Evolutionary conservation across 192 early-diverging fungal species (phyloP).

Genomic region (Coemansia sp.): DNA sequence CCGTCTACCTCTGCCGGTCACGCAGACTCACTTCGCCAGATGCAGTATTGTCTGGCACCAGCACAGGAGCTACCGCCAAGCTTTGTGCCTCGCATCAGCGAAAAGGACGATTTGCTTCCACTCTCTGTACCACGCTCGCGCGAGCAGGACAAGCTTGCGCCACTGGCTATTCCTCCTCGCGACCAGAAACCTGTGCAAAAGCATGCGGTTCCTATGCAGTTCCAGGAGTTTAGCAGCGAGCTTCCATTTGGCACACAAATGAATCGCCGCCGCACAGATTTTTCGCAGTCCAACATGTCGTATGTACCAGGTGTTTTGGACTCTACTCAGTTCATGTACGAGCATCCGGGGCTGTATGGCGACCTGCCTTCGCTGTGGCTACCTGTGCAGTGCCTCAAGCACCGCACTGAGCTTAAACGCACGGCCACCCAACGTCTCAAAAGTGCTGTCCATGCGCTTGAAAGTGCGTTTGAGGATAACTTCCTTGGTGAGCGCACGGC

Average conservation of each 20-base stretch:
- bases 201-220: slow-evolving; percentile 23
- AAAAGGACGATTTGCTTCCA: background rate
- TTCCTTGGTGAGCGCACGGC: slow-evolving; percentile 25
- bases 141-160: background rate
- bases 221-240: slow-evolving; percentile 30
- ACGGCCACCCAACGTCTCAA: slow-evolving; percentile 15
- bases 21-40: slow-evolving; percentile 5
- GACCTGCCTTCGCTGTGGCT: slow-evolving; percentile 47
- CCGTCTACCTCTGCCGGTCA: background rate
- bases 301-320: slow-evolving; percentile 31
- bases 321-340: slow-evolving; percentile 40
- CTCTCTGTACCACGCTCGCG: background rate
- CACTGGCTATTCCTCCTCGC: background rate
- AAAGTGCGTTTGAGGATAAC: slow-evolving; percentile 27
- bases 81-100: slow-evolving; percentile 3
- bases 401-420: slow-evolving; percentile 11
- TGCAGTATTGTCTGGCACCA: slow-evolving; percentile 18
- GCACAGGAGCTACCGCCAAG: background rate
- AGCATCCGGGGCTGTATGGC: slow-evolving; percentile 44
- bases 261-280: slow-evolving; percentile 39
- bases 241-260: slow-evolving; percentile 36
- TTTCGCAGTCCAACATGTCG: slow-evolving; percentile 40
- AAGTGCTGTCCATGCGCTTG: slow-evolving; percentile 9
- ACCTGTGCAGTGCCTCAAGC: slow-evolving; percentile 30
- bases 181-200: background rate